These are phyloP conservation scores for Solanum pinnatisectum DNA, from an alignment of 257 asterid species.

Conservation along the genomic window DNA sequence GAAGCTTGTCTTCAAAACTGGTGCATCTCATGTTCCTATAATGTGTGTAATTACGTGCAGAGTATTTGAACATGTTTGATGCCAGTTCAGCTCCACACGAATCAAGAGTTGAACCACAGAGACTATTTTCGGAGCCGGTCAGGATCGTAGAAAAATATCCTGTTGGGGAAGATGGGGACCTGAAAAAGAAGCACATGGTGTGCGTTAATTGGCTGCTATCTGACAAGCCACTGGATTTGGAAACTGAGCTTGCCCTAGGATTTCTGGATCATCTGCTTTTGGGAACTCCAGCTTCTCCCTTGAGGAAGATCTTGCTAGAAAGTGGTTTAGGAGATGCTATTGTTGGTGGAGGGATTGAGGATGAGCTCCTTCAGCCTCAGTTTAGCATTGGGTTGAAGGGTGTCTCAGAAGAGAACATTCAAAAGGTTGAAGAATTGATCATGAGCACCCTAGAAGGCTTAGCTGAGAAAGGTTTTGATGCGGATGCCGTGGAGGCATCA, in stretches of 20 bases:
- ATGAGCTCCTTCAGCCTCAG: conserved; percentile 98
- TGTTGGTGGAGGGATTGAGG: conserved; percentile 97
- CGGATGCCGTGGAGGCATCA: conserved; percentile 96
- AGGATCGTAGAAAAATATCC: conserved; percentile 88
- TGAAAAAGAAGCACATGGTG: conserved; percentile 92
- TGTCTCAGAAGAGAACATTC: conserved; percentile 73
- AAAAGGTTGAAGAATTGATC: conserved; percentile 64
- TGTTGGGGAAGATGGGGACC: conserved; percentile 77
- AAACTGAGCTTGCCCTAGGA: conserved; percentile 87
- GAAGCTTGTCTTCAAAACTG: conserved; percentile 1
- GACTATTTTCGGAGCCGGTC: conserved; percentile 67
- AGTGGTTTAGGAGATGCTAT: conserved; percentile 95
- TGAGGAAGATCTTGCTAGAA: conserved; percentile 88
- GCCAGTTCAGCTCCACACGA: conserved; percentile 80
- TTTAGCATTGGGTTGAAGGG: conserved; percentile 95
- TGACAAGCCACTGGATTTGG: conserved; percentile 81
- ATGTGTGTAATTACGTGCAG: conserved; percentile 28
- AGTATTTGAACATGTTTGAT: conserved; percentile 81
- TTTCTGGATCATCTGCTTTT: conserved; percentile 81
- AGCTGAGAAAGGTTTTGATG: conserved; percentile 82
- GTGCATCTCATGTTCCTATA: neutral
- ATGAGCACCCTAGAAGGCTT: conserved; percentile 49
- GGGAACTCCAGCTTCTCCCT: conserved; percentile 99
- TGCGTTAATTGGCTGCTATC: conserved; percentile 95
- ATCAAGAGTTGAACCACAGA: conserved; percentile 64